Conservation (phyloP, 441 rosid genomes). For the Pelargonium cotyledonis region DNA sequence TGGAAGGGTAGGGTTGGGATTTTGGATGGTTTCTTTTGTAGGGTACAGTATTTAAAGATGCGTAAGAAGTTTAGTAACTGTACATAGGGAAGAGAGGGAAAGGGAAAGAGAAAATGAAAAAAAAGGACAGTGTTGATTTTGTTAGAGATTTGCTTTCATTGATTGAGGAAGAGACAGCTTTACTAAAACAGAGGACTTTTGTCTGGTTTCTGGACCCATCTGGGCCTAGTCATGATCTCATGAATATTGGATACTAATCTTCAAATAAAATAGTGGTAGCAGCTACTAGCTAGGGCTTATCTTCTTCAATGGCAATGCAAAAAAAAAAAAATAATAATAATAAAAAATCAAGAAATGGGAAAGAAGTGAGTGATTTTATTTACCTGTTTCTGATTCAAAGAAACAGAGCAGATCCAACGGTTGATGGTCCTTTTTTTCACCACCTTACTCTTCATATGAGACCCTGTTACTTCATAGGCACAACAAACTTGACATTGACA, state of each 20-base stretch:
- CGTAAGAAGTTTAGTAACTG: slow-evolving; percentile 23
- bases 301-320: not conserved
- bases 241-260: slow-evolving; percentile 4
- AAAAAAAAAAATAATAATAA: not conserved
- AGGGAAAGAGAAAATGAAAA: not conserved
- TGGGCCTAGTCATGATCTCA: not conserved
- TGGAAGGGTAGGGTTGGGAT: slow-evolving; percentile 1
- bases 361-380: slow-evolving; percentile 31
- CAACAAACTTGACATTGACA: slow-evolving; percentile 1
- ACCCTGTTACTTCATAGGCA: slow-evolving; percentile 4
- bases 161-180: slow-evolving; percentile 28
- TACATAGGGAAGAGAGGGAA: slow-evolving; percentile 10
- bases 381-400: slow-evolving; percentile 30
- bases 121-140: slow-evolving; percentile 25
- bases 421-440: slow-evolving; percentile 20
- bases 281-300: not conserved
- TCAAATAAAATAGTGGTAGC: slow-evolving; percentile 1
- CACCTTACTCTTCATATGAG: not conserved
- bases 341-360: not conserved
- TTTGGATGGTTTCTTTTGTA: not conserved
- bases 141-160: slow-evolving; percentile 31
- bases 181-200: slow-evolving; percentile 26
- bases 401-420: slow-evolving; percentile 38
- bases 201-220: slow-evolving; percentile 20
- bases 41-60: slow-evolving; percentile 4